Percentiles rank a stretch among this genome's conserved stretches.
Conservation (phyloP, 129 eudicot genomes). For the carrot (Daucus carota) region DH1_v3.0 NC_030382.2:45920501-45921000, state of each 20-base stretch:
- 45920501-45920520: background rate
- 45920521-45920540: background rate
- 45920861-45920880: slow-evolving; percentile 46
- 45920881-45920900: background rate
- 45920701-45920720: background rate
- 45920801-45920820: slow-evolving; percentile 97
- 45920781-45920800: slow-evolving; percentile 41
- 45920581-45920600: no score
- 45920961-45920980: background rate
- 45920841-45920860: slow-evolving; percentile 33
- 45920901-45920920: background rate
- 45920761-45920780: slow-evolving; percentile 7
- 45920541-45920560: background rate
- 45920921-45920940: background rate
- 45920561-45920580: background rate
- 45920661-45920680: background rate
- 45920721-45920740: background rate
- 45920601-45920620: background rate
- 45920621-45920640: background rate
- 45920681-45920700: background rate
- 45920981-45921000: no score
- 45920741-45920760: slow-evolving; percentile 2
- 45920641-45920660: background rate
- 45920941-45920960: background rate
- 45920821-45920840: slow-evolving; percentile 57